These are phyloP conservation scores for Phaffia australis DNA, from an alignment of 768 basidiomycete species.

Conservation along the genomic window DNA sequence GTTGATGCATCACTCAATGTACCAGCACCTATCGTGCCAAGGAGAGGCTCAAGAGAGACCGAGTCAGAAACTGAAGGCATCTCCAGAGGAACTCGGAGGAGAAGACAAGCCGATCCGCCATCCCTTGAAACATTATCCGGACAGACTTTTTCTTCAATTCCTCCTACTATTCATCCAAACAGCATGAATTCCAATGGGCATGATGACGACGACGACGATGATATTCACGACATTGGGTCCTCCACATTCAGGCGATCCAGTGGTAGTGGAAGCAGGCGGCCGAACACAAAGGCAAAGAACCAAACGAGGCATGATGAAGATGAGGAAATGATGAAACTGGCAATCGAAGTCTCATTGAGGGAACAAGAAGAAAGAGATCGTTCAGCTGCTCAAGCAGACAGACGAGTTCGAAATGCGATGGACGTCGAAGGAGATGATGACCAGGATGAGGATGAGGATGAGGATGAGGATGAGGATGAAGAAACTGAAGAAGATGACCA, in stretches of 20 bases:
- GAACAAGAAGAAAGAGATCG: conserved; percentile 14
- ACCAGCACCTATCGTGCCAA: too few relatives aligned
- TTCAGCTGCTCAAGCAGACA: background rate
- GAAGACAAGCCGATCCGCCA: background rate
- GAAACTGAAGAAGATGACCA: conserved; percentile 12
- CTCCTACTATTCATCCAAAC: too few relatives aligned
- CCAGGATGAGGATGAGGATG: conserved; percentile 4
- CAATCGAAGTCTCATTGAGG: conserved; percentile 18
- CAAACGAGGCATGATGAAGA: conserved; percentile 24
- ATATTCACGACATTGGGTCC: background rate
- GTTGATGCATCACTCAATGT: too few relatives aligned
- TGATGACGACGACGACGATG: background rate
- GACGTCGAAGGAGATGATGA: conserved; percentile 13
- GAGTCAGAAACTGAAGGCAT: too few relatives aligned
- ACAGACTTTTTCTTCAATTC: too few relatives aligned
- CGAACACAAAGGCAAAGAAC: background rate
- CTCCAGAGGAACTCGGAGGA: too few relatives aligned
- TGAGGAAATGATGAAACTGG: conserved; percentile 21
- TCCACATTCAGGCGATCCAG: background rate
- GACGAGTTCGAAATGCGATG: conserved; percentile 4
- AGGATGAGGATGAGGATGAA: too few relatives aligned
- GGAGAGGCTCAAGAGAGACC: too few relatives aligned
- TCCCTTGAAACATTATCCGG: too few relatives aligned
- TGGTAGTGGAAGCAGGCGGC: too few relatives aligned
- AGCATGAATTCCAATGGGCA: too few relatives aligned